Conservation (phyloP, 2,329 filamentous ascomycete species). For the Eutypella sp. region DNA sequence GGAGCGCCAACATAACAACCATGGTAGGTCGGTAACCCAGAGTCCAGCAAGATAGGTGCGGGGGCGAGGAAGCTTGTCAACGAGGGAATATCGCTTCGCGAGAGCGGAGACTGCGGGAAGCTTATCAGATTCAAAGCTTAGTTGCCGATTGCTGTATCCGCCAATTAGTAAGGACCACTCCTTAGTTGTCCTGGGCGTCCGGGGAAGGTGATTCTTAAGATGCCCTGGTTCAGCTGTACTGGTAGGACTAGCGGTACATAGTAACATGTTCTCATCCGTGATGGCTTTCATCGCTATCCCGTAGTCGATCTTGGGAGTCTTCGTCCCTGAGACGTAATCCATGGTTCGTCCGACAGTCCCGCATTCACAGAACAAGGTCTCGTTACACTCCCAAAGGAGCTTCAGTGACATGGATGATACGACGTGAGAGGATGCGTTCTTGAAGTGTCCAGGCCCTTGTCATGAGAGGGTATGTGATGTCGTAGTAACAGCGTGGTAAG, state of each 20-base stretch:
- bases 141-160: neutral
- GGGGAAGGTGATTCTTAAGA: neutral
- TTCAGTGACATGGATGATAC: neutral
- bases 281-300: neutral
- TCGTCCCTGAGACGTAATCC: neutral
- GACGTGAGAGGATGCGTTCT: neutral
- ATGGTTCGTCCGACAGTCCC: neutral
- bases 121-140: neutral
- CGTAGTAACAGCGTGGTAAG: neutral
- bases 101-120: neutral
- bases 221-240: neutral
- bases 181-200: neutral
- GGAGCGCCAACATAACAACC: neutral
- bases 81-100: neutral
- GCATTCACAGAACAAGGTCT: neutral
- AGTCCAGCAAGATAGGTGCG: neutral
- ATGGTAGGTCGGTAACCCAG: neutral
- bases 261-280: neutral
- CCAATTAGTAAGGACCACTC: neutral
- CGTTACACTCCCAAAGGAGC: neutral
- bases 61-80: neutral
- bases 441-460: neutral
- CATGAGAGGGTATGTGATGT: neutral
- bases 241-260: neutral
- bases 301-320: neutral